Percentiles rank a stretch among this genome's conserved stretches.
Evolutionary conservation across 2,329 filamentous ascomycete species (phyloP).

Genomic region (Neodidymelliopsis sp.): DNA sequence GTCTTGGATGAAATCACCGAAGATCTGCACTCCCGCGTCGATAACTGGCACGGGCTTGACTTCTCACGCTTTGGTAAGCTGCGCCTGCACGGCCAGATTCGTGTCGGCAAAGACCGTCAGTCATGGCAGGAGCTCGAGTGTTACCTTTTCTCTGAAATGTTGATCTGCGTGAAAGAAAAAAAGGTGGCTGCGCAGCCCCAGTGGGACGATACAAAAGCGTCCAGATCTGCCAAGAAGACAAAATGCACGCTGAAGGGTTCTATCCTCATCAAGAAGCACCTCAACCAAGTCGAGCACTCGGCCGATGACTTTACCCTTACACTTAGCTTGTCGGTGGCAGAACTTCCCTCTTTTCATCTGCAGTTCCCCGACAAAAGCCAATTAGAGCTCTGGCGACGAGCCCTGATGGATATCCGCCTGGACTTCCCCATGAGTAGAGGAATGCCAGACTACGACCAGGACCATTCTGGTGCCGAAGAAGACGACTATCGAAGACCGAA

Average conservation of each 20-base stretch:
- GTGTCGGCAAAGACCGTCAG: conserved; percentile 93
- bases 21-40: conserved; percentile 82
- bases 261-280: conserved; percentile 96
- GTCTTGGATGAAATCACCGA: conserved; percentile 86
- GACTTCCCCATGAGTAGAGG: conserved; percentile 65
- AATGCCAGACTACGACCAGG: conserved; percentile 77
- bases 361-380: conserved; percentile 85
- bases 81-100: conserved; percentile 84
- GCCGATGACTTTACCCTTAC: conserved; percentile 84
- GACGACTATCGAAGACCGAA: conserved; percentile 78
- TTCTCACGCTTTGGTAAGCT: conserved; percentile 93
- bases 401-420: conserved; percentile 81
- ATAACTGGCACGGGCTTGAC: conserved; percentile 98
- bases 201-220: conserved; percentile 66
- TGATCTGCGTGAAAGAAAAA: conserved; percentile 99
- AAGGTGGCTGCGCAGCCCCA: conserved; percentile 69
- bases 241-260: conserved; percentile 94
- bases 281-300: conserved; percentile 82
- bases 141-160: conserved; percentile 97
- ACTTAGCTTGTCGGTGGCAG: conserved; percentile 86
- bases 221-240: conserved; percentile 64
- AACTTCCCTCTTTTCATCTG: conserved; percentile 93
- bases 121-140: conserved; percentile 99
- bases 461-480: conserved; percentile 84
- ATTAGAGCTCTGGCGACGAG: conserved; percentile 88